Base-by-base conservation (phyloP, 768 basidiomycete species). In the Xerocomellus intermedius region DNA sequence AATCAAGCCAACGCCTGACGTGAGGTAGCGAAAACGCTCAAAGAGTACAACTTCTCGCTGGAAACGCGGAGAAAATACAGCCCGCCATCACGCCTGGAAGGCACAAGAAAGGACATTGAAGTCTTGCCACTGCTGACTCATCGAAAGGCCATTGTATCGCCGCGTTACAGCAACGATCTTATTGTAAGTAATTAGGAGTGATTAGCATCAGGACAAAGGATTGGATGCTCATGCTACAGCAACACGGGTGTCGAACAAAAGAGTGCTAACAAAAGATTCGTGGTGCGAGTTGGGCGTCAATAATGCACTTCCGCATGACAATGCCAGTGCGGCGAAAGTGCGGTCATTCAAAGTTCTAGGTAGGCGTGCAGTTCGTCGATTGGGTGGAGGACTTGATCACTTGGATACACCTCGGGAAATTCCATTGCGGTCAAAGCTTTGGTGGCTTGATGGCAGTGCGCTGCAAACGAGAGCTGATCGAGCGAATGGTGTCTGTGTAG, bases 331-430 rank as follows among this genome's bases (percentile, higher is more conserved):
- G 46, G 55, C 42, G 46, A 26, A 26, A 41, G 28, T 39, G 32
- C 33, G 42, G 53, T 8, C 43, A 36, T 39, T 57, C 48, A 54
- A 41, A 66, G 30, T 21, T 54, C 62, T 3, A 70, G 56, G 52
- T 53, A 63, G 14, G 64, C 24, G 9, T 68, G 56, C 32, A 70
- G 22, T 50, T 68, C 68, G 42, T 70, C 62, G 42, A 68, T 56
- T 21, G 61, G 50, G 37, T 55, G 44, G 14, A 59, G 47, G 22
- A 36, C 46, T 38, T 22, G 45, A 38, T 50, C 42, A 12, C 41
- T 32, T 24, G 45, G 14, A 36, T 50, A 19, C 21, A n/a, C 26
- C 30, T 50, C 44, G 21, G 57, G 19, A 28, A 32, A n/a, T 26
- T 26, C 57, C 30, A 39, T 49, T 26, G n/a, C 14, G 5, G 19